These are phyloP conservation scores for Rubus idaeus DNA, from an alignment of 306 rosid species.

Conservation along the genomic window DNA sequence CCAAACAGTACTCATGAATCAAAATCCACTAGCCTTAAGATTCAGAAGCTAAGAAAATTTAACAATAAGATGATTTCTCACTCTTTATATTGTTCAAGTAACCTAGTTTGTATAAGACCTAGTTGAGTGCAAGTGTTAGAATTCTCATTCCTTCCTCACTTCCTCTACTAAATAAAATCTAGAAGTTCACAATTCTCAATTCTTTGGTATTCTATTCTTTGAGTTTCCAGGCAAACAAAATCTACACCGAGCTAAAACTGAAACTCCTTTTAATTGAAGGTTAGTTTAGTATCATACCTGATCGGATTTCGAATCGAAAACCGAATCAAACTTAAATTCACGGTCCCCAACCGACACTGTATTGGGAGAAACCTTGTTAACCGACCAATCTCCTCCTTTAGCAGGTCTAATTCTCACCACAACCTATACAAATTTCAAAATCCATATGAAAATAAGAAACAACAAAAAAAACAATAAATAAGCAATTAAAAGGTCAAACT, in stretches of 20 bases:
- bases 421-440: slow-evolving; percentile 48
- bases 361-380: slow-evolving; percentile 68
- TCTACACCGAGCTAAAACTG: not conserved
- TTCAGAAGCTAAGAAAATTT: not conserved
- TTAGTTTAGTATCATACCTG: slow-evolving; percentile 44
- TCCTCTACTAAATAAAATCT: not conserved
- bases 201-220: not conserved
- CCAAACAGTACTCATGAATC: slow-evolving; percentile 28
- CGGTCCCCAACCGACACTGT: slow-evolving; percentile 59
- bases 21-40: slow-evolving; percentile 14
- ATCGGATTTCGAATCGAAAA: slow-evolving; percentile 62
- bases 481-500: not conserved
- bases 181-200: not conserved
- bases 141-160: not conserved
- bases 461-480: not conserved
- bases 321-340: slow-evolving; percentile 59
- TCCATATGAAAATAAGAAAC: not conserved
- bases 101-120: not conserved
- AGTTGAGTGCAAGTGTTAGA: not conserved
- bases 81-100: not conserved
- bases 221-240: not conserved
- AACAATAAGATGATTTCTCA: not conserved
- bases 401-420: slow-evolving; percentile 75
- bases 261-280: not conserved
- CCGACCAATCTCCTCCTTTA: slow-evolving; percentile 41